Evolutionary conservation across 495 filamentous ascomycete species (phyloP).

Genomic region (Penicillium malachiteum): DNA sequence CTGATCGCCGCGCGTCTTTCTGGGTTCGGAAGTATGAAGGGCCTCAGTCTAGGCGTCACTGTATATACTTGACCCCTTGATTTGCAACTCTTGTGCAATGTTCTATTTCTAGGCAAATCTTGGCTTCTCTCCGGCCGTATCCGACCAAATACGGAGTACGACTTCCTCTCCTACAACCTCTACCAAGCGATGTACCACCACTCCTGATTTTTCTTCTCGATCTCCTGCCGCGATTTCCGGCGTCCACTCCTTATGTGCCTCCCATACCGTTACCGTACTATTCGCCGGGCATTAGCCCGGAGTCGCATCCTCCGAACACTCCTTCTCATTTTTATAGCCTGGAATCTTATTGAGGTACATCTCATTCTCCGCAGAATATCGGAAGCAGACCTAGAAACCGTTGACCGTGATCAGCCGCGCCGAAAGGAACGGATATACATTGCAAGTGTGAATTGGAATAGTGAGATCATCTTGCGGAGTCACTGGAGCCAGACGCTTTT

Average conservation of each 20-base stretch:
- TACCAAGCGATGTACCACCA: no score
- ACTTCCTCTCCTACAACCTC: neutral
- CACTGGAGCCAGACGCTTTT: slow-evolving; percentile 63
- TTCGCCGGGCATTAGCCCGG: slow-evolving; percentile 15
- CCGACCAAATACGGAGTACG: neutral
- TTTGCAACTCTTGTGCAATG: neutral
- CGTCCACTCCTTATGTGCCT: slow-evolving; percentile 22
- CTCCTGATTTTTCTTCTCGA: neutral
- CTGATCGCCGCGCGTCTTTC: slow-evolving; percentile 11
- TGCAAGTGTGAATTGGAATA: slow-evolving; percentile 70
- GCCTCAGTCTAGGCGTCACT: slow-evolving; percentile 1
- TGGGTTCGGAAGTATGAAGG: slow-evolving; percentile 18
- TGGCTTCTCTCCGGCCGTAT: slow-evolving; percentile 1
- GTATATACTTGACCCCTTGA: slow-evolving; percentile 10
- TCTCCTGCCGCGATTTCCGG: slow-evolving; percentile 5
- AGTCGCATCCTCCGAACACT: slow-evolving; percentile 22
- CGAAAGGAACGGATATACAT: slow-evolving; percentile 57
- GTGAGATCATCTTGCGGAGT: slow-evolving; percentile 57
- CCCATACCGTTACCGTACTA: slow-evolving; percentile 11
- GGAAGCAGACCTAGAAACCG: slow-evolving; percentile 11
- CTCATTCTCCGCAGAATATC: slow-evolving; percentile 18
- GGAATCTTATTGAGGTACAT: slow-evolving; percentile 26
- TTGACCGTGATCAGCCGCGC: slow-evolving; percentile 18
- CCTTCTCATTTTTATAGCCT: slow-evolving; percentile 21
- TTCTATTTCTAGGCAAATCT: neutral